A percentile compares a stretch with the other conserved stretches of the same genome.
These are phyloP conservation scores for Trypanosoma scelopori DNA, from an alignment of 208 protist species.

Conservation along the genomic window DNA sequence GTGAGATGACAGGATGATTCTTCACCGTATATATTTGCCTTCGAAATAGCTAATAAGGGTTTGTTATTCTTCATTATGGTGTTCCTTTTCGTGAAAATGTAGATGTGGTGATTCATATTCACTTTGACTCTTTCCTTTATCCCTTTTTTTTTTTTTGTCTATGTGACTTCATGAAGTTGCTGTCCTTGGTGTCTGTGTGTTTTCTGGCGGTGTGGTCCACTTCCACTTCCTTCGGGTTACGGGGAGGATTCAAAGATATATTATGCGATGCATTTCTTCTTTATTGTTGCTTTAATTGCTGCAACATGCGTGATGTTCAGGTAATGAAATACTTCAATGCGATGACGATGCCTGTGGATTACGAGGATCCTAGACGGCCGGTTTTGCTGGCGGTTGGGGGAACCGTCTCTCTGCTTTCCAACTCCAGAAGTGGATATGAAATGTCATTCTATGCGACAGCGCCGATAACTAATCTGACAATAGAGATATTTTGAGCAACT, in stretches of 20 bases:
- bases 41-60: background rate
- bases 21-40: background rate
- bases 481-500: conserved; percentile 7
- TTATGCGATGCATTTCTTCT: background rate
- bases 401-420: background rate
- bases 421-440: background rate
- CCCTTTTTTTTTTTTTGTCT: conserved; percentile 14
- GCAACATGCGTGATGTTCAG: background rate
- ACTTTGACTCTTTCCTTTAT: no score
- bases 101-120: background rate
- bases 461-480: background rate
- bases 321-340: background rate
- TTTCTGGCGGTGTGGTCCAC: no score
- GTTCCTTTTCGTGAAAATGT: background rate
- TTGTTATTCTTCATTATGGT: background rate
- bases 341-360: background rate
- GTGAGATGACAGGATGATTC: background rate
- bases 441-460: conserved; percentile 11
- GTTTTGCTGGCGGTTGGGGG: conserved; percentile 11
- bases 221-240: background rate
- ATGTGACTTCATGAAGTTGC: background rate
- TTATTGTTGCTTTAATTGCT: background rate
- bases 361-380: background rate
- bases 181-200: background rate
- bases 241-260: background rate